Conservation (phyloP, 306 rosid species). For the Castanospermum australe region DNA sequence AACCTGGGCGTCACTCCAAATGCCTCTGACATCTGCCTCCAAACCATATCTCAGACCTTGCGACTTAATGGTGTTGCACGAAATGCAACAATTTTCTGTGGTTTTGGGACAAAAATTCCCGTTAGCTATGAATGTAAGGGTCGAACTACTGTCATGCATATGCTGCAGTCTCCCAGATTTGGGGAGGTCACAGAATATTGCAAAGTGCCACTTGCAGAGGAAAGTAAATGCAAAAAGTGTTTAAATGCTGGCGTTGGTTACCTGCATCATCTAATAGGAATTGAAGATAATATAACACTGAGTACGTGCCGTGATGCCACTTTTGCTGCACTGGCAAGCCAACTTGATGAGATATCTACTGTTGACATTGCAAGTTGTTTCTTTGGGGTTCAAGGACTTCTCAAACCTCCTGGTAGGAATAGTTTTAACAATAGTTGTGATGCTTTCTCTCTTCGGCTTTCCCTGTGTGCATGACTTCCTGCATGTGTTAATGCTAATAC, state of each 20-base stretch:
- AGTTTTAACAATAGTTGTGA: not conserved
- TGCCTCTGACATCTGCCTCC: slow-evolving; percentile 65
- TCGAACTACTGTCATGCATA: slow-evolving; percentile 68
- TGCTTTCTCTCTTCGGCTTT: not conserved
- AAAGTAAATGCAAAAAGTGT: slow-evolving; percentile 74
- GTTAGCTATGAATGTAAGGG: slow-evolving; percentile 88
- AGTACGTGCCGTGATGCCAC: slow-evolving; percentile 95
- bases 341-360: slow-evolving; percentile 56
- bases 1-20: slow-evolving; percentile 73
- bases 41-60: slow-evolving; percentile 67
- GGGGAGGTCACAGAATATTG: slow-evolving; percentile 60
- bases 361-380: slow-evolving; percentile 84
- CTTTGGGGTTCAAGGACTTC: slow-evolving; percentile 86
- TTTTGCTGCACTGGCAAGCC: slow-evolving; percentile 82
- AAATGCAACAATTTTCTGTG: slow-evolving; percentile 81
- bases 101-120: slow-evolving; percentile 81
- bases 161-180: slow-evolving; percentile 85
- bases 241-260: slow-evolving; percentile 73
- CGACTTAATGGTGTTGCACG: slow-evolving; percentile 69
- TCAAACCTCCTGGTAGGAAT: slow-evolving; percentile 55
- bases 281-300: slow-evolving; percentile 68
- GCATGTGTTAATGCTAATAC: slow-evolving; percentile 8
- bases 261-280: slow-evolving; percentile 71
- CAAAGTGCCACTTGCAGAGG: slow-evolving; percentile 63
- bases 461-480: slow-evolving; percentile 1